Evolutionary conservation across 176 grass and related monocot species (phyloP).

Genomic region (Eleusine coracana): DNA sequence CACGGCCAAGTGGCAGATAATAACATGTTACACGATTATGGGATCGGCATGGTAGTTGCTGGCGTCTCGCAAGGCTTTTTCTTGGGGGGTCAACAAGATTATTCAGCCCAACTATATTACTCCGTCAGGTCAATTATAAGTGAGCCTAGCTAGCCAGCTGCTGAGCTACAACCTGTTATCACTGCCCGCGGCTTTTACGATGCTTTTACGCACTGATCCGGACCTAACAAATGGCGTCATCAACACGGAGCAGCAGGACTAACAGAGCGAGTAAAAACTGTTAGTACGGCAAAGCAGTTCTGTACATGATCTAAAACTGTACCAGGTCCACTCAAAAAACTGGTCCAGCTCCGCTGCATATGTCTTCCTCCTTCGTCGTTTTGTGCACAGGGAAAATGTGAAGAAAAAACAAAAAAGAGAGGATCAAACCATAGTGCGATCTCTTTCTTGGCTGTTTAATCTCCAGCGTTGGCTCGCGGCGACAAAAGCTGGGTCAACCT

Average conservation of each 20-base stretch:
- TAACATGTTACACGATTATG: neutral
- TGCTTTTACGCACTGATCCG: neutral
- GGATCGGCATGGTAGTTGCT: neutral
- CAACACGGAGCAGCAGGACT: neutral
- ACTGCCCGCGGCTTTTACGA: too few species aligned
- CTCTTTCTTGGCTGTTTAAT: neutral
- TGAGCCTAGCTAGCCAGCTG: neutral
- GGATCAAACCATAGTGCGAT: neutral
- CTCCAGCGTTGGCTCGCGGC: neutral
- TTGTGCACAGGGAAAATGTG: neutral
- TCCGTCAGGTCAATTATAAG: slow-evolving; percentile 10
- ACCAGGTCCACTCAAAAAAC: neutral
- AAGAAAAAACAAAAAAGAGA: too few species aligned
- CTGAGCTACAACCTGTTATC: neutral
- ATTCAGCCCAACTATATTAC: neutral
- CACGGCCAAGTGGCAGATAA: neutral
- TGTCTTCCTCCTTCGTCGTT: slow-evolving; percentile 1
- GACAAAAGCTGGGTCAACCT: slow-evolving; percentile 28
- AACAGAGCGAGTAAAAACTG: neutral
- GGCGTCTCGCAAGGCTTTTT: neutral
- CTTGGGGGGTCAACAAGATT: neutral
- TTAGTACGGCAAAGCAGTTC: neutral
- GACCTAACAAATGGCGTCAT: neutral
- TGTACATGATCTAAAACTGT: neutral
- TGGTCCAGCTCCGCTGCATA: neutral